Base-by-base conservation (phyloP, 148 eudicot genomes). In the Heliosperma pusillum region DNA sequence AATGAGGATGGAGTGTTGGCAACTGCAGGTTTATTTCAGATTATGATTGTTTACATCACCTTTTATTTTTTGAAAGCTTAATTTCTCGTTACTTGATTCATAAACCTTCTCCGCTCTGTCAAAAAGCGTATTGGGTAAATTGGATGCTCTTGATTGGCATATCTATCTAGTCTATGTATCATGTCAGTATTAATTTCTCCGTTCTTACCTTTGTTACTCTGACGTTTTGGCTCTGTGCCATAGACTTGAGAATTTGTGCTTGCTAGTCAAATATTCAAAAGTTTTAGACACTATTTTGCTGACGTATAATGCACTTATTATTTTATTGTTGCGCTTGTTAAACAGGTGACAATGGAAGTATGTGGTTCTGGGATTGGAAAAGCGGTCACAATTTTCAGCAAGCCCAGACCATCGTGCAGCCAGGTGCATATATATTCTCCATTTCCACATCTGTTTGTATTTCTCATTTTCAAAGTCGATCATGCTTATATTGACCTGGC, bases 281-380 rank as follows among this genome's bases (percentile, higher is more conserved):
- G 42, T 36, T 7, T 6, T 36, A 50, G 55, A 50, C 55, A 50
- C 55, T 16, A 50, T 11, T 50, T 50, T 50, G 55, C 3, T 59
- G 7, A 20, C 7, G 13, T 59, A 27, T 20, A 2, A 59, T 20
- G 10, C 30, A 44, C 15, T 0, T 21, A 17, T 19, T 63, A 36
- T 11, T 20, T 20, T 58, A 0, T 26, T 1, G 40, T 11, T 15
- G 11, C 74, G 53, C 33, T 80, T 33, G 7, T 26, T 1, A 20
- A 71, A 55, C 64, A 94, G 98, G 98, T 74, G 98, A 94, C 79
- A 94, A 94, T 69, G 98, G 98, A 81, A 94, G 98, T 78, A 44
- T 94, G 74, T 94, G 98, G 98, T 94, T 94, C 78, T 94, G 98
- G 98, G 98, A 94, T 74, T 94, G 98, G 98, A 94, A 83, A 74